Base-by-base conservation (phyloP, 805 yeast genomes). In the Diddensiella caesifluorescens region DNA sequence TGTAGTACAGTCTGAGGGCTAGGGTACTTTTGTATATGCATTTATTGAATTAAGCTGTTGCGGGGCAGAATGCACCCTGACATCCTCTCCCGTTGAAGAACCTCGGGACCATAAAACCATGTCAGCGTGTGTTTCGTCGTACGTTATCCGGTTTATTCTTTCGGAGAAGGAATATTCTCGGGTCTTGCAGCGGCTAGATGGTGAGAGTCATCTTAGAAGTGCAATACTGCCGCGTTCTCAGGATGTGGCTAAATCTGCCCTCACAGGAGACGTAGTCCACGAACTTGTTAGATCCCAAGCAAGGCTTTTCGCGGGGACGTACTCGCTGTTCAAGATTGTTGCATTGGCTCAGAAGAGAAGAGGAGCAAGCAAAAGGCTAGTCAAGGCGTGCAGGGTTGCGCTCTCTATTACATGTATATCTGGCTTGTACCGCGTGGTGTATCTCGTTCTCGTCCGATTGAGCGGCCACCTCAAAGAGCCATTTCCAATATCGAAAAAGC, bases 91-190 rank as follows among this genome's bases (percentile, higher is more conserved):
- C n/a, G n/a, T n/a, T n/a, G n/a, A n/a, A n/a, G n/a, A n/a, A n/a
- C n/a, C n/a, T n/a, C n/a, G n/a, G n/a, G n/a, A n/a, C n/a, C n/a
- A n/a, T n/a, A 25, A 25, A 9, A 25, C 27, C 27, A 25, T 25
- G 32, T n/a, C 32, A 5, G n/a, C 32, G 13, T 28, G 18, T 28
- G 32, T 30, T 12, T 13, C 43, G 4, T 42, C 52, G 12, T 55
- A 55, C 39, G 15, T 42, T 23, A 26, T 53, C 7, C 53, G 57
- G 42, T 56, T 52, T 38, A 26, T 56, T 7, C 36, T 56, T 23
- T 46, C 58, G 5, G 49, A 52, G 23, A 43, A 43, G 18, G 58
- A 56, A 46, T 54, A 53, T 15, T n/a, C 45, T 9, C 15, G 38
- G n/a, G 38, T 22, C 12, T 4, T 20, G n/a, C 18, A 32, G 42